Base-by-base conservation (phyloP, 306 rosid genomes). In the Mucuna pruriens region DNA sequence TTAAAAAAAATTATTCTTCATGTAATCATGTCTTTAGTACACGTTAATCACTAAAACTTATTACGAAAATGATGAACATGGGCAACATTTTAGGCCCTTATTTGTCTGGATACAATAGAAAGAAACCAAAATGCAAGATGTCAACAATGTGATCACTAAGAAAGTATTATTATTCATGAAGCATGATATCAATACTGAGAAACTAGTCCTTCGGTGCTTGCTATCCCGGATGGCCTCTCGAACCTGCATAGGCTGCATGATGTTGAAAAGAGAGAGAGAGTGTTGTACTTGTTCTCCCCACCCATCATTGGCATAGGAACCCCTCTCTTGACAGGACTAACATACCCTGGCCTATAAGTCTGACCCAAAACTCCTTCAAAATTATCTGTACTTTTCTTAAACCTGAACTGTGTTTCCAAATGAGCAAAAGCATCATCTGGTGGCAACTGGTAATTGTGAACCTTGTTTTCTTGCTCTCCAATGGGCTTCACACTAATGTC, bases 231-330 rank as follows among this genome's bases (percentile, higher is more conserved):
- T 42, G 84, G 88, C 75, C 89, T 60, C n/a, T 87, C 77, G 85
- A 92, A 90, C 85, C 82, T 87, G 84, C 94, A 92, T 10, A 36
- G 84, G 7, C 60, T 82, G 86, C 94, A 92, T 10, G 81, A 49
- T 52, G 93, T 80, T 7, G 92, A 89, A 73, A 73, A 77, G 34
- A 92, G 84, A 31, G 90, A 89, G 3, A 83, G 63, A 2, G 93
- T 87, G 20, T 80, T 80, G 82, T 92, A 92, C 83, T 82, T 92
- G 81, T 87, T 84, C 82, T 90, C 97, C 16, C 97, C 93, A 62
- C 94, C 93, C 91, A 90, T 90, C 90, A 87, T 90, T 46, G 97
- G 95, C 97, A 89, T 91, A 13, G 88, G 71, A 77, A 92, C 95
- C 9, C 95, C 89, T 71, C 86, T 84, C 85, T 92, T 92, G 0